phyloP scores from a whole-genome alignment of 495 filamentous ascomycete species.

The Xylaria nigripes region DNA sequence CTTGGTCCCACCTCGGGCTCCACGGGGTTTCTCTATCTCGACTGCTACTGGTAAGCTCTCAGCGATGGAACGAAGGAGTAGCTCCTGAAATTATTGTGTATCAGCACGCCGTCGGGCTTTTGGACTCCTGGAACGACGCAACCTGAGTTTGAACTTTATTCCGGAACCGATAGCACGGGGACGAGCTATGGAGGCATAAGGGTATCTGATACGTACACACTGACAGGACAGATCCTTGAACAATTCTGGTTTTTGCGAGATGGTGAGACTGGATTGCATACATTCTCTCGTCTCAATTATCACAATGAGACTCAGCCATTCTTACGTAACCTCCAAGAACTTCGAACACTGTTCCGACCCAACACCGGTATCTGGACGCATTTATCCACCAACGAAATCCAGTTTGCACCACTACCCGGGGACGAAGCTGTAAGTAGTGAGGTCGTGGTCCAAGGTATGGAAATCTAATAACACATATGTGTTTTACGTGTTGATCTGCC shows the following conservation, averaged over 20 bases:
- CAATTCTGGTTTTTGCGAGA: slow-evolving; percentile 52
- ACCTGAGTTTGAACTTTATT: slow-evolving; percentile 35
- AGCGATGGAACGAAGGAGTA: slow-evolving; percentile 4
- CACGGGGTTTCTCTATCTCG: slow-evolving; percentile 21
- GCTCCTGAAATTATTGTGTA: slow-evolving; percentile 5
- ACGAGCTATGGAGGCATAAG: slow-evolving; percentile 42
- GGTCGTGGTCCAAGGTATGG: slow-evolving; percentile 19
- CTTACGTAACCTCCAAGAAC: slow-evolving; percentile 46
- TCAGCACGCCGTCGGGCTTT: slow-evolving; percentile 43
- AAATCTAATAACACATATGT: neutral
- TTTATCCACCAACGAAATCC: slow-evolving; percentile 40
- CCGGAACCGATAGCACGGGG: slow-evolving; percentile 40
- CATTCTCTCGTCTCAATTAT: slow-evolving; percentile 47
- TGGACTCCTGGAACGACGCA: slow-evolving; percentile 43
- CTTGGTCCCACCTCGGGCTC: slow-evolving; percentile 27
- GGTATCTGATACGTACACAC: slow-evolving; percentile 44
- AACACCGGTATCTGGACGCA: slow-evolving; percentile 50
- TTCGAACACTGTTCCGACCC: slow-evolving; percentile 47
- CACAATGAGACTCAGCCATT: slow-evolving; percentile 48
- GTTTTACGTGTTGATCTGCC: slow-evolving; percentile 17
- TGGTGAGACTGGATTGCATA: slow-evolving; percentile 48
- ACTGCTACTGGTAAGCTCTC: slow-evolving; percentile 27
- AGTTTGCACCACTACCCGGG: slow-evolving; percentile 45
- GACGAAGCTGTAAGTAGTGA: slow-evolving; percentile 34
- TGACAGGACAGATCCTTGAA: slow-evolving; percentile 42